Base-by-base conservation (phyloP, 2,329 filamentous ascomycete genomes). In the Annulohypoxylon truncatum region DNA sequence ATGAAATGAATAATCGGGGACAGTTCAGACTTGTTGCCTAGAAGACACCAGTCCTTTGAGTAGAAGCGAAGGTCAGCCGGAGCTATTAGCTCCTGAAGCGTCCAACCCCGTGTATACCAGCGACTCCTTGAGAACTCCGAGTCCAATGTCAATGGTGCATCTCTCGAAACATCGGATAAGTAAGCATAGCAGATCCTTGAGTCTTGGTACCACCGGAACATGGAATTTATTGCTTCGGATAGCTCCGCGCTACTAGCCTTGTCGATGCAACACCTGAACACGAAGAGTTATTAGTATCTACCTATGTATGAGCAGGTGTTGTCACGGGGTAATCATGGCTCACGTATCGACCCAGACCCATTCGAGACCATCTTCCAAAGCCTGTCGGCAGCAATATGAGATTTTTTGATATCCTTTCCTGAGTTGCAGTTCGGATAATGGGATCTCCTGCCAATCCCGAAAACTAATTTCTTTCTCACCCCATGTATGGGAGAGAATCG, bases 401-500 rank as follows among this genome's bases (percentile, higher is more conserved):
- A 52, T 38, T 10, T 52, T 52, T 6, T 9, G 26, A n/a, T 31
- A 51, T 7, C 28, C 47, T 22, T 51, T 33, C 28, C 2, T 13
- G 24, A 4, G 12, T 5, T 15, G 2, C 26, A 33, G 28, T 33
- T 33, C 1, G n/a, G n/a, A 9, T 15, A 9, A 29, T 1, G 13
- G 10, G 8, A 3, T 24, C 24, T 9, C 7, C 12, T 24, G 12
- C 24, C 22, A 29, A 18, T 52, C 48, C 29, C 38, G 15, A 18
- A 35, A 52, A 9, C 15, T 52, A 2, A 52, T 13, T 4, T 52
- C 29, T 6, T 52, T 29, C 10, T 52, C 48, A 1, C 6, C 48
- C 48, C 48, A 52, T 4, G 29, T 52, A 35, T 52, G 48, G 3
- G 48, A 52, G 9, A 52, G 18, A n/a, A 52, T 52, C 7, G 48